These are phyloP conservation scores for Pseudozyma hubeiensis DNA, from an alignment of 1,284 basidiomycete species.

Conservation along the genomic window DNA sequence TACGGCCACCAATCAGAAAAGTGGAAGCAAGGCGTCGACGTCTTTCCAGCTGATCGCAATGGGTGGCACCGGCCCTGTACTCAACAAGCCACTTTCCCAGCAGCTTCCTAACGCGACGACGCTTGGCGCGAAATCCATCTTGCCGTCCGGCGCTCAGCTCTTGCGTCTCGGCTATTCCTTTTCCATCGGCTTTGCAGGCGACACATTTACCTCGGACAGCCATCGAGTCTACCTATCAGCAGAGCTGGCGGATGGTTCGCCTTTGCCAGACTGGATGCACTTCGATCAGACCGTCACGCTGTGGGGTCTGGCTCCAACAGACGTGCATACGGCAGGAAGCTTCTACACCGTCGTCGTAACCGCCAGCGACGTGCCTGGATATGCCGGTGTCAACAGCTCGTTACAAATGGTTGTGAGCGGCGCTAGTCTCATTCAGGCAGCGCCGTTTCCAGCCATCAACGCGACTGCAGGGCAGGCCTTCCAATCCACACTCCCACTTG, in stretches of 20 bases:
- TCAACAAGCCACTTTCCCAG: conserved; percentile 54
- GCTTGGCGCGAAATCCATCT: conserved; percentile 54
- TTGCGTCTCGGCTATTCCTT: conserved; percentile 89
- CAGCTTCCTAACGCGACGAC: conserved; percentile 60
- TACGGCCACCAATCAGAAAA: conserved; percentile 29
- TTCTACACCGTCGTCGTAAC: conserved; percentile 57
- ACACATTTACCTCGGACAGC: conserved; percentile 73
- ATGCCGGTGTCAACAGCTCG: conserved; percentile 55
- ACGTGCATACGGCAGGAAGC: conserved; percentile 52
- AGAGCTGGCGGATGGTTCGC: conserved; percentile 76
- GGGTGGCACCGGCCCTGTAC: conserved; percentile 49
- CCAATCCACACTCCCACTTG: conserved; percentile 55
- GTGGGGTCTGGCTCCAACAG: conserved; percentile 78
- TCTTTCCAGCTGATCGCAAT: conserved; percentile 53
- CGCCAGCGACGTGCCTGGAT: conserved; percentile 58
- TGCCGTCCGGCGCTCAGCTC: conserved; percentile 72
- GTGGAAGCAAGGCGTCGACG: conserved; percentile 23
- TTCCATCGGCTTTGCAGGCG: conserved; percentile 82
- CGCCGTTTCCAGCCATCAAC: conserved; percentile 71
- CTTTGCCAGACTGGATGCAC: conserved; percentile 80
- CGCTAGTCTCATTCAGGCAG: conserved; percentile 39
- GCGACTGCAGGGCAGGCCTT: conserved; percentile 72
- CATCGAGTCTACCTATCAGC: conserved; percentile 77
- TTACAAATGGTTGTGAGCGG: conserved; percentile 56
- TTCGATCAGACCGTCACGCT: conserved; percentile 80